Evolutionary conservation across 2,329 filamentous ascomycete genomes (phyloP).

Genomic region (Trichoderma citrinoviride): DNA sequence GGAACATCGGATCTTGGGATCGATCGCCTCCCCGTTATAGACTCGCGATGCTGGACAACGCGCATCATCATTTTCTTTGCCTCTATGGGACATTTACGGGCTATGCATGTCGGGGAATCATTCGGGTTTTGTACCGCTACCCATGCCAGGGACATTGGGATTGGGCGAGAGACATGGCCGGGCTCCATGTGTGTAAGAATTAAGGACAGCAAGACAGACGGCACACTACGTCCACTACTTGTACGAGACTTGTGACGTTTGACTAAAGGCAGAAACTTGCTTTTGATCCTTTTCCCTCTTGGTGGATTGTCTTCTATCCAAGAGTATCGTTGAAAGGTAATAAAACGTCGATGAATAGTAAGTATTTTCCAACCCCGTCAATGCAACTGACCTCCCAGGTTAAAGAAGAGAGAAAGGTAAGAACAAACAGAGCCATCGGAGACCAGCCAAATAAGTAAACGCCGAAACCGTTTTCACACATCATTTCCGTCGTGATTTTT

Average conservation of each 20-base stretch:
- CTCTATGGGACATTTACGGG: not conserved
- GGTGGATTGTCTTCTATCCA: not conserved
- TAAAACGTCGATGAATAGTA: not conserved
- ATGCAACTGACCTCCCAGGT: too few species aligned
- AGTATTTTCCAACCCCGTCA: not conserved
- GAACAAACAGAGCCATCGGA: not conserved
- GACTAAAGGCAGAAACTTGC: not conserved
- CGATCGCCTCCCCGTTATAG: not conserved
- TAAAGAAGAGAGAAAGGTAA: not conserved
- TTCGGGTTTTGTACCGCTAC: not conserved
- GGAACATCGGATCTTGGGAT: too few species aligned
- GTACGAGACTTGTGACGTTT: not conserved
- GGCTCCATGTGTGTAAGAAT: not conserved
- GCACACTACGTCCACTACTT: not conserved
- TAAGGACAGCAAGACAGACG: not conserved
- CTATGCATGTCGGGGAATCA: not conserved
- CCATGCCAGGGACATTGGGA: not conserved
- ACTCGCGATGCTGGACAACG: conserved; percentile 2
- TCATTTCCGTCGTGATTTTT: conserved; percentile 8
- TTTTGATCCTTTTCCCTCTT: not conserved
- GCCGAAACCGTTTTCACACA: conserved; percentile 4
- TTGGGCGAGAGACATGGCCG: not conserved
- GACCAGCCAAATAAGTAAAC: not conserved
- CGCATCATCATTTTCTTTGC: not conserved
- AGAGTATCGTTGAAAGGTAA: not conserved